phyloP scores from a whole-genome alignment of 257 asterid genomes.

The Solanum ahanhuiri region DNA sequence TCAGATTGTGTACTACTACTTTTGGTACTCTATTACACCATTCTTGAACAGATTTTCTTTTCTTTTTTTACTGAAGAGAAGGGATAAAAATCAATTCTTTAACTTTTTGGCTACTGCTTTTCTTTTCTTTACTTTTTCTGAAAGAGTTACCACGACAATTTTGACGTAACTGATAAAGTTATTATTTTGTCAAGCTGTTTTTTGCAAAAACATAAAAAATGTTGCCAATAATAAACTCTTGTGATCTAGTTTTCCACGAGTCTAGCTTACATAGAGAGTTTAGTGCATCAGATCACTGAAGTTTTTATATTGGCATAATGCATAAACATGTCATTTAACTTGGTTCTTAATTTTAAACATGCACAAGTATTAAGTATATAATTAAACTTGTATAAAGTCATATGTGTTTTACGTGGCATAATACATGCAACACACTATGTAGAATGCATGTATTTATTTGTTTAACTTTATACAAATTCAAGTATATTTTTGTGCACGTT shows the following conservation, averaged over 20 bases:
- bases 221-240: accelerated
- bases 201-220: background rate
- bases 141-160: background rate
- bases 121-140: too few relatives aligned
- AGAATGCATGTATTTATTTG: too few relatives aligned
- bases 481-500: too few relatives aligned
- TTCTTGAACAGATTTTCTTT: constrained; percentile 5
- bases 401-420: background rate
- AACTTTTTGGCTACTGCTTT: background rate
- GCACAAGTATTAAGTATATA: too few relatives aligned
- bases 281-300: background rate
- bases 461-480: too few relatives aligned
- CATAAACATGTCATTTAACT: too few relatives aligned
- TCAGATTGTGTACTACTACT: constrained; percentile 16
- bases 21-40: constrained; percentile 11
- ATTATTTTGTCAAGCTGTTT: background rate
- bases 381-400: too few relatives aligned
- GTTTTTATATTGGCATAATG: too few relatives aligned
- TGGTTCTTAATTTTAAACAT: too few relatives aligned
- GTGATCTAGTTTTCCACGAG: too few relatives aligned
- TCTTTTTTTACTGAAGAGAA: background rate
- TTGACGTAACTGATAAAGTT: background rate
- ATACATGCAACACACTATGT: background rate
- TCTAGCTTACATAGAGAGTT: background rate
- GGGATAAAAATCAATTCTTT: background rate